phyloP scores from a whole-genome alignment of 2,329 filamentous ascomycete species.

The Beauveria scarabaeidicola region DNA sequence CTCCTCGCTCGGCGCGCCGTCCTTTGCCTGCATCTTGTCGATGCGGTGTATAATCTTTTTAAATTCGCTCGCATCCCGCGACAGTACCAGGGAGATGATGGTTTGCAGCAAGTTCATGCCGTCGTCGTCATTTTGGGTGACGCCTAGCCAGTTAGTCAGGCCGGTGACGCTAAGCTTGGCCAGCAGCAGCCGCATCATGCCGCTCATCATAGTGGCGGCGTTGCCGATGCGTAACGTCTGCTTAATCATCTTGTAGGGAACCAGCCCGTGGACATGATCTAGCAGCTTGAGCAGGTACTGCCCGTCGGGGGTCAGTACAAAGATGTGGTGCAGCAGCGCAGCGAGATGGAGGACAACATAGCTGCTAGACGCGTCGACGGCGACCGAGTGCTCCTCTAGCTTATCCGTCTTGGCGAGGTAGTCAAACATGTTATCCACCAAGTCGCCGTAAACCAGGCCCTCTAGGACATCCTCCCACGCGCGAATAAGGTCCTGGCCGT shows the following conservation, averaged over 20 bases:
- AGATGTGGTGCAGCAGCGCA: constrained; percentile 64
- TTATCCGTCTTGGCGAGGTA: constrained; percentile 52
- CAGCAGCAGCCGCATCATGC: constrained; percentile 61
- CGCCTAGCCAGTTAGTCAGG: constrained; percentile 70
- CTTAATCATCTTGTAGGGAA: constrained; percentile 63
- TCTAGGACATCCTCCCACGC: constrained; percentile 62
- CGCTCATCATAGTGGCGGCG: constrained; percentile 73
- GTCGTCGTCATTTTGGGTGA: constrained; percentile 62
- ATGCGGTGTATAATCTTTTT: constrained; percentile 56
- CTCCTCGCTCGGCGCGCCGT: constrained; percentile 45
- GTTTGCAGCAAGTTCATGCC: constrained; percentile 75
- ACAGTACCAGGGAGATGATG: constrained; percentile 64
- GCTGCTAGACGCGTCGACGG: constrained; percentile 57
- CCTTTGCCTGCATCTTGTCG: constrained; percentile 42
- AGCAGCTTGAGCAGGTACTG: constrained; percentile 64
- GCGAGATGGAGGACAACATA: constrained; percentile 62
- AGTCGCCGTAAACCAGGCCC: constrained; percentile 57
- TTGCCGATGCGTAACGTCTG: constrained; percentile 71
- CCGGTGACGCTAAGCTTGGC: constrained; percentile 70
- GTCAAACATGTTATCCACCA: constrained; percentile 57
- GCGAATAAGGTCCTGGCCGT: constrained; percentile 50
- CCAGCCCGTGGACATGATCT: constrained; percentile 59
- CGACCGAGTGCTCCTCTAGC: constrained; percentile 53
- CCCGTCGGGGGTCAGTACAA: constrained; percentile 66
- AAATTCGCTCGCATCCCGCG: constrained; percentile 66